Conservation (phyloP, 768 basidiomycete species). For the Mycena floridula region DNA sequence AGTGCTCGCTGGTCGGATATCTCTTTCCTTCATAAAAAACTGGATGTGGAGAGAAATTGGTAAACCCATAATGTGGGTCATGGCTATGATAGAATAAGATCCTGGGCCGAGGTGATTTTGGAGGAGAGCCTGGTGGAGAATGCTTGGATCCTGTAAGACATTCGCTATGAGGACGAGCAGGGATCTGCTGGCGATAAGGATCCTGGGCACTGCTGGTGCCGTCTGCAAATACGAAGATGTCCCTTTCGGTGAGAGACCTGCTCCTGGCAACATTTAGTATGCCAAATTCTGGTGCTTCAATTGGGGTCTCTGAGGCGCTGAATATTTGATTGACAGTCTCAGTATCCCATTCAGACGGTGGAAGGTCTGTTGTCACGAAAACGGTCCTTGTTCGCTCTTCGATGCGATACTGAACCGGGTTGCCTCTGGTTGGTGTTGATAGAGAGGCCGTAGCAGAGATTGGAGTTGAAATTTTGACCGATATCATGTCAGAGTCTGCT, state of each 20-base stretch:
- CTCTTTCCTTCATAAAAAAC: constrained; percentile 54
- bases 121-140: too few relatives aligned
- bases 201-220: too few relatives aligned
- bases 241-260: too few relatives aligned
- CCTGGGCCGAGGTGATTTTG: constrained; percentile 24
- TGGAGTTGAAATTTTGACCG: constrained; percentile 1
- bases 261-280: too few relatives aligned
- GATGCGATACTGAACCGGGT: constrained; percentile 37
- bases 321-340: constrained; percentile 34
- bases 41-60: constrained; percentile 66
- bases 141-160: too few relatives aligned
- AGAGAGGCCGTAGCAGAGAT: constrained; percentile 16
- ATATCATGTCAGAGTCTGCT: not conserved
- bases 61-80: constrained; percentile 63
- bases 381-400: constrained; percentile 42
- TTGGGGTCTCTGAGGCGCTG: too few relatives aligned
- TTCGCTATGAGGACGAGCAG: too few relatives aligned
- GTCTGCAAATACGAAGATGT: too few relatives aligned
- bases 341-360: constrained; percentile 36
- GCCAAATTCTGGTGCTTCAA: too few relatives aligned
- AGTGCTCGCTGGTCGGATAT: constrained; percentile 74
- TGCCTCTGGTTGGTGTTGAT: constrained; percentile 8
- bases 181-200: too few relatives aligned
- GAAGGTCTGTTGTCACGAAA: constrained; percentile 37
- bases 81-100: constrained; percentile 63